Conservation (phyloP, 352 stramenopile genomes). For the Thalassiosira ordinaria region DNA sequence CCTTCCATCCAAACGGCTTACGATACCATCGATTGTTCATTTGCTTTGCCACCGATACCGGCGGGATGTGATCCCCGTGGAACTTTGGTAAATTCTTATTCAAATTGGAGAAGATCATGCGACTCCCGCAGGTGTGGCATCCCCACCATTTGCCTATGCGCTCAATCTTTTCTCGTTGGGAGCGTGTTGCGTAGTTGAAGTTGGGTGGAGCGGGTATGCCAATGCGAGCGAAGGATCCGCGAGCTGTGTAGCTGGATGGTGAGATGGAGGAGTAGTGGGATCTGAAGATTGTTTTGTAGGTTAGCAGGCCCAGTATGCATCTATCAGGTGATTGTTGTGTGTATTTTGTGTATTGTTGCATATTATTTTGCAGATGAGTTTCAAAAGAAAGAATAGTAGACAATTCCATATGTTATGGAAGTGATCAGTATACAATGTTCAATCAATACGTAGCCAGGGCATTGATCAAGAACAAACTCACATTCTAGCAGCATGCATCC, state of each 20-base stretch:
- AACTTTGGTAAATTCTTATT: slow-evolving; percentile 52
- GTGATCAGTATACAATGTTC: no score
- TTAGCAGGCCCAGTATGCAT: slow-evolving; percentile 52
- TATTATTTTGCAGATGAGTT: background rate
- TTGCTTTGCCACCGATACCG: slow-evolving; percentile 74
- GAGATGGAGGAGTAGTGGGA: slow-evolving; percentile 59
- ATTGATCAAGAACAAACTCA: no score
- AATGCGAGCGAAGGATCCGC: slow-evolving; percentile 74
- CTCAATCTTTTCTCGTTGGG: slow-evolving; percentile 60
- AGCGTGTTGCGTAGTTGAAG: slow-evolving; percentile 67
- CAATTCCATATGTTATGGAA: no score
- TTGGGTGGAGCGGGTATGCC: slow-evolving; percentile 54
- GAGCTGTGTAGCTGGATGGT: slow-evolving; percentile 69
- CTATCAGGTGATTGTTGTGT: no score
- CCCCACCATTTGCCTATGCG: slow-evolving; percentile 61
- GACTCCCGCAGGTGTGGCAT: slow-evolving; percentile 81
- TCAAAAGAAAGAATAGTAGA: no score
- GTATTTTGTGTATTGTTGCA: no score
- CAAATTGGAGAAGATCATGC: slow-evolving; percentile 43
- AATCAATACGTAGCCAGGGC: no score
- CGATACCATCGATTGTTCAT: slow-evolving; percentile 68
- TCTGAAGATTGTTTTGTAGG: slow-evolving; percentile 59
- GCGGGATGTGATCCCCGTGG: slow-evolving; percentile 85
- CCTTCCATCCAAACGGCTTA: slow-evolving; percentile 41
- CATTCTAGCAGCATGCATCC: slow-evolving; percentile 50